Evolutionary conservation across 179 eudicot species (phyloP).

Genomic region (Beta corolliflora): DNA sequence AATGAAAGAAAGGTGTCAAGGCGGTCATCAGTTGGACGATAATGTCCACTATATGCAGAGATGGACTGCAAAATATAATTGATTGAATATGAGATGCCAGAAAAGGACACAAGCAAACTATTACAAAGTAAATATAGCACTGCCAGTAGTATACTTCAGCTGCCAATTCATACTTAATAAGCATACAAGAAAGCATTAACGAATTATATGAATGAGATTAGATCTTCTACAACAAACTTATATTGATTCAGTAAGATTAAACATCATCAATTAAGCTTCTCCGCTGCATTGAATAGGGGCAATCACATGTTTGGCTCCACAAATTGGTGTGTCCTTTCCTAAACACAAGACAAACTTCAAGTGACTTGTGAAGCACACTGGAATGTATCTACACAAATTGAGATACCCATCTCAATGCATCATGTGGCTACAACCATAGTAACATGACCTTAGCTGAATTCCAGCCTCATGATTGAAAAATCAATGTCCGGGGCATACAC

Average conservation of each 20-base stretch:
- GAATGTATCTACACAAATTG: background rate
- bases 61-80: slow-evolving; percentile 55
- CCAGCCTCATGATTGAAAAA: background rate
- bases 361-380: background rate
- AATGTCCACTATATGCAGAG: slow-evolving; percentile 93
- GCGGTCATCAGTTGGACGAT: slow-evolving; percentile 81
- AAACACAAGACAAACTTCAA: background rate
- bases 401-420: background rate
- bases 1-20: slow-evolving; percentile 54
- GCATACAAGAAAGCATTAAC: background rate
- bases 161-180: background rate
- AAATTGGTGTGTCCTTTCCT: background rate
- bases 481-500: background rate
- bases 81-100: slow-evolving; percentile 17
- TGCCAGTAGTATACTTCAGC: background rate
- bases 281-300: background rate
- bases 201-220: background rate
- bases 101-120: background rate
- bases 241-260: background rate
- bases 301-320: background rate
- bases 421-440: background rate
- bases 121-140: background rate
- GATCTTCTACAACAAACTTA: background rate
- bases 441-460: background rate
- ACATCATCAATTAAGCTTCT: background rate